These are phyloP conservation scores for Dryas alaskensis DNA, from an alignment of 306 rosid genomes.

Conservation along the genomic window DNA sequence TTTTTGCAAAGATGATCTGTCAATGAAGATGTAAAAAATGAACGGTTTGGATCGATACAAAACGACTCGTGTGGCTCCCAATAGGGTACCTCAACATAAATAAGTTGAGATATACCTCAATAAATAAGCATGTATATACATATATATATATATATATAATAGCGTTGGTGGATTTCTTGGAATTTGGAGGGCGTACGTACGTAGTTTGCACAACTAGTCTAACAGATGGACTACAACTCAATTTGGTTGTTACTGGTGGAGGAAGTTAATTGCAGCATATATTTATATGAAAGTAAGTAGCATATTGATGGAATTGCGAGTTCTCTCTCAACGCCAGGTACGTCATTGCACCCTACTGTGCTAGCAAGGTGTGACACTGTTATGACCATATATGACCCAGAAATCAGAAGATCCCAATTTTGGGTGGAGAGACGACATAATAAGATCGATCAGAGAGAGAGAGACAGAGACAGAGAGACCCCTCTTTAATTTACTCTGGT, in stretches of 20 bases:
- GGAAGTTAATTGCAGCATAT: slow-evolving; percentile 3
- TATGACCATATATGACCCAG: slow-evolving; percentile 37
- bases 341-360: slow-evolving; percentile 41
- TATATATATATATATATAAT: too few relatives aligned
- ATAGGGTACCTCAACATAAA: too few relatives aligned
- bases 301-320: slow-evolving; percentile 20
- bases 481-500: background rate
- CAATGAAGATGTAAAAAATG: too few relatives aligned
- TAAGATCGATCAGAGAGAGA: background rate
- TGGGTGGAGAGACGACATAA: background rate
- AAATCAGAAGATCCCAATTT: slow-evolving; percentile 33
- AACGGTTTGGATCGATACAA: rapidly evolving
- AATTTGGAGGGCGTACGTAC: background rate
- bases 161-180: background rate
- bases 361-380: slow-evolving; percentile 43
- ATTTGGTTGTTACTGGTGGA: background rate
- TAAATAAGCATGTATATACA: too few relatives aligned
- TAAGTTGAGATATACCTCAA: too few relatives aligned
- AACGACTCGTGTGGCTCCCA: too few relatives aligned
- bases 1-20: too few relatives aligned
- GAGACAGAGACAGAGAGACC: slow-evolving; percentile 6
- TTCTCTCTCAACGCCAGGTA: slow-evolving; percentile 5
- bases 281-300: background rate
- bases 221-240: background rate
- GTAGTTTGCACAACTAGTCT: background rate